Base-by-base conservation (phyloP, 805 yeast species). In the Starmerella riodocensis region DNA sequence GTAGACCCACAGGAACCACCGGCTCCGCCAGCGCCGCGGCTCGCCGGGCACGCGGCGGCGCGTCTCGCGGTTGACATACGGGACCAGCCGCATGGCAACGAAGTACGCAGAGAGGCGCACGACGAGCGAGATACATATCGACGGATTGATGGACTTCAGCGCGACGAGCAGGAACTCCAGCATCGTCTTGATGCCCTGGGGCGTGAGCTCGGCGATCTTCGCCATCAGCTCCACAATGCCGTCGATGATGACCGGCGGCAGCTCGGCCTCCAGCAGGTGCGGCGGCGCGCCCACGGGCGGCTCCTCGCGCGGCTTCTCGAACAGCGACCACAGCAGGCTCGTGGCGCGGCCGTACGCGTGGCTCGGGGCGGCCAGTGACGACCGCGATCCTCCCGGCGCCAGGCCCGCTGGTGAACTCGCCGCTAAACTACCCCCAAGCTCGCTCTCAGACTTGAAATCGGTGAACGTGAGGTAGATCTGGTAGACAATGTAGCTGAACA, bases 401-500 rank as follows among this genome's bases (percentile, higher is more conserved):
- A 16, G n/a, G 16, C 37, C 28, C 5, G 13, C 14, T n/a, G n/a
- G n/a, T n/a, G n/a, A n/a, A 5, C 18, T 5, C 17, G 28, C 18
- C 4, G 14, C 16, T 9, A 14, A 6, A 20, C 24, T 6, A 13
- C n/a, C n/a, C n/a, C n/a, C n/a, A n/a, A n/a, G n/a, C n/a, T n/a
- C n/a, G 17, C 18, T 14, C 18, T 37, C 24, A 13, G 45, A 11
- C 6, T 86, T 78, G 47, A 88, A 69, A 50, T 81, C 85, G 1
- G 97, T 95, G 52, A 88, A 84, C 3, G 94, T 75, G 55, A 86
- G 93, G 58, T 91, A 91, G 45, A 86, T 74, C 52, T 94, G 84
- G 55, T 93, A 80, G 22, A 91, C 94, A 45, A 88, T 77, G 59
- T 91, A 91, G 7, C 93, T 88, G 55, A 85, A 76, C 52, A 91